Percentiles rank a stretch among this genome's conserved stretches.
These are phyloP conservation scores for Metschnikowia lunata DNA, from an alignment of 805 yeast species.

Conservation along the genomic window DNA sequence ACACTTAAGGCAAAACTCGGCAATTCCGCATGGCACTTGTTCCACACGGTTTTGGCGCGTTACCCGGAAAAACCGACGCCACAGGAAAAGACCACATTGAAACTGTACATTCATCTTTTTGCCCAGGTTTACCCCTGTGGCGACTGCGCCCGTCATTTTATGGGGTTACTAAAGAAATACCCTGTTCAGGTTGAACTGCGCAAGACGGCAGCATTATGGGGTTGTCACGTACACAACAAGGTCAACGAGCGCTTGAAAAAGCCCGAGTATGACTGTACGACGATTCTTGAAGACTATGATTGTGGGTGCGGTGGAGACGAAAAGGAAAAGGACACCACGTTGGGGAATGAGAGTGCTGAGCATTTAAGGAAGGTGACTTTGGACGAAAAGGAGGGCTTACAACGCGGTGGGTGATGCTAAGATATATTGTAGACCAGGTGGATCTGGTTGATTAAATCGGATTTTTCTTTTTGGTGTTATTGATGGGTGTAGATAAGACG, in stretches of 20 bases:
- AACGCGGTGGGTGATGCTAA: conserved; percentile 31
- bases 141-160: conserved; percentile 93
- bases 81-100: conserved; percentile 59
- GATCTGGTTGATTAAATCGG: neutral
- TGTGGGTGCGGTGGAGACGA: conserved; percentile 92
- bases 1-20: conserved; percentile 82
- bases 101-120: conserved; percentile 63
- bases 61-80: conserved; percentile 79
- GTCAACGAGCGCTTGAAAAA: conserved; percentile 20
- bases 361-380: conserved; percentile 45
- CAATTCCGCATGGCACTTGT: conserved; percentile 81
- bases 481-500: neutral
- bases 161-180: conserved; percentile 54
- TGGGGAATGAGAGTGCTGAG: conserved; percentile 27
- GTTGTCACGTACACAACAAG: conserved; percentile 56
- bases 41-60: conserved; percentile 89
- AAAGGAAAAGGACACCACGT: conserved; percentile 42
- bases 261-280: conserved; percentile 76
- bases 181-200: conserved; percentile 85
- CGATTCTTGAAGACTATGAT: conserved; percentile 83
- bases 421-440: too few species aligned
- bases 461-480: neutral
- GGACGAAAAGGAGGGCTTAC: conserved; percentile 44
- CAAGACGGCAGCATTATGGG: conserved; percentile 89
- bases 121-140: conserved; percentile 96